Evolutionary conservation across 352 stramenopile species (phyloP), one percentile per base, ranked within the genome.

Genomic region (Elongisporangium prolatum): DNA sequence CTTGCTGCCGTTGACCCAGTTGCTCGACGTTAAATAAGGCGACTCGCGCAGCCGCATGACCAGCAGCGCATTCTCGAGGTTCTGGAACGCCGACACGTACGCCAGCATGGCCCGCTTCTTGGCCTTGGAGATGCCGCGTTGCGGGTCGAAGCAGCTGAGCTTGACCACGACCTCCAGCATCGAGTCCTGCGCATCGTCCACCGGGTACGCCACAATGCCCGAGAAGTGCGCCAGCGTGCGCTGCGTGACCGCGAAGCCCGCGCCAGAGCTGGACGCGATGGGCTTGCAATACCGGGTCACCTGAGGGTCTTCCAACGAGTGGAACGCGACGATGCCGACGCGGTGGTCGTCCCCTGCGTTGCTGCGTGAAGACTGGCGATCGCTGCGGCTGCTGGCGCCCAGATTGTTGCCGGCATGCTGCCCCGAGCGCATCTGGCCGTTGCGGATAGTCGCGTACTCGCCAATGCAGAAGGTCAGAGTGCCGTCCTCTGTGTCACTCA

Each of bases 151-250:
- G 53, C 71, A 81, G 50, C 77, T 89, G 18, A 84, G 57, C 51
- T 89, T 89, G 62, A 88, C 69, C 3, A 89, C 59, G 20, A 89
- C 77, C 56, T 89, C 80, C 4, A 89, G 55, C 51, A 78, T 50
- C 13, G 72, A 75, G 6, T 79, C 70, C 1, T 69, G 72, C 8
- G 71, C 55, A 18, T 68, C 73, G 24, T 65, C 73, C 14, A 89
- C 72, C 0, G 80, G 80, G 60, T 89, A 89, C 62, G 65, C 80
- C 0, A 89, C 69, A 21, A 88, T 61, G 0, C 80, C 80, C 7
- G 80, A 89, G 57, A 79, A 86, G 65, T 89, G 80, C 50, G 79
- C 52, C 11, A 88, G 59, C 24, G 80, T 78, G 48, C 80, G 63
- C 9, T 67, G 62, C 1, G 66, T 75, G 50, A 82, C 52, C 0